Conservation (phyloP, 2,329 filamentous ascomycete species). For the Biscogniauxia mediterranea region DNA sequence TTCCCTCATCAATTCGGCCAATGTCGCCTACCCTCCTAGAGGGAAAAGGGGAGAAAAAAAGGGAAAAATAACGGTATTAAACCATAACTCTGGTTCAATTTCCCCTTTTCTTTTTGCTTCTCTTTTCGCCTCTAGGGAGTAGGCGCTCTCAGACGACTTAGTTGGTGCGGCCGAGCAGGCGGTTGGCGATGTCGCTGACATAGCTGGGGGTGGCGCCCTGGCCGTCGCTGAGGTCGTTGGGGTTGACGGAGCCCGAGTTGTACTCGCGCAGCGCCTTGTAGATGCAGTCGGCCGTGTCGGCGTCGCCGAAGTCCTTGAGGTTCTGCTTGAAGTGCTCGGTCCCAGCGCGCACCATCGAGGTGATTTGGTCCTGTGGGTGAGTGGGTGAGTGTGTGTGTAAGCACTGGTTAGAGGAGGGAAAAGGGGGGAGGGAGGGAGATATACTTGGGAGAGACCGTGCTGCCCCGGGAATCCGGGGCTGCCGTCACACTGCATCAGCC, state of each 20-base stretch:
- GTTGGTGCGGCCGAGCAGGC: constrained; percentile 36
- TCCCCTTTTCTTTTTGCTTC: too few relatives aligned
- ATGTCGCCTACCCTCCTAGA: too few relatives aligned
- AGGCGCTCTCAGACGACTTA: constrained; percentile 11
- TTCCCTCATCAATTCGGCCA: too few relatives aligned
- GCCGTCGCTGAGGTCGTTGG: constrained; percentile 35
- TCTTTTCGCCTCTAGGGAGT: too few relatives aligned
- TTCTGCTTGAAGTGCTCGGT: constrained; percentile 31
- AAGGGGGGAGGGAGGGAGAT: background rate
- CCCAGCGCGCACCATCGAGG: constrained; percentile 33
- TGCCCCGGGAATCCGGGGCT: constrained; percentile 35
- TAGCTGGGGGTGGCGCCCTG: constrained; percentile 37
- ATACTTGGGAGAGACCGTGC: constrained; percentile 33
- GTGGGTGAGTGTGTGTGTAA: background rate
- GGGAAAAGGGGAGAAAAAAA: too few relatives aligned
- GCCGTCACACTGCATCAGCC: constrained; percentile 40
- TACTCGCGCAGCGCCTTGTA: constrained; percentile 40
- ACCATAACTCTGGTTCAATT: too few relatives aligned
- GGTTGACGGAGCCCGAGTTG: constrained; percentile 39
- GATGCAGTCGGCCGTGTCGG: constrained; percentile 30
- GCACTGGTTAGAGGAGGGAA: background rate
- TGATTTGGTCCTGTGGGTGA: constrained; percentile 31
- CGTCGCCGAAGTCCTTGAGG: constrained; percentile 29
- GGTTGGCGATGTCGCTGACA: constrained; percentile 40
- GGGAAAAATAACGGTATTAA: too few relatives aligned